Evolutionary conservation across 768 basidiomycete genomes (phyloP).

Genomic region (Termitomyces sp.): DNA sequence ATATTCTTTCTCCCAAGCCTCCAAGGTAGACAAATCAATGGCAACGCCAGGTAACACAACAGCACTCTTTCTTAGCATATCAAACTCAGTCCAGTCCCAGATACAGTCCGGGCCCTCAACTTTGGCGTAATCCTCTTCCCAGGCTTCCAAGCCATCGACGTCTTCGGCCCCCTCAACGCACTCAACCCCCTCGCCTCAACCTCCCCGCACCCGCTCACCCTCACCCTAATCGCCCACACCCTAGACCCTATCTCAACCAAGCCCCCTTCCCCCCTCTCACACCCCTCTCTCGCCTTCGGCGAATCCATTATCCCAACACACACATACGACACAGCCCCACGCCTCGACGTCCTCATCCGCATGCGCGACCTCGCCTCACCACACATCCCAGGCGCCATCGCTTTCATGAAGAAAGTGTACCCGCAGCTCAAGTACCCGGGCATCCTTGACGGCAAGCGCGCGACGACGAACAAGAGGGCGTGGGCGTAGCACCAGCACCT

Average conservation of each 20-base stretch:
- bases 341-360: conserved; percentile 37
- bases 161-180: conserved; percentile 32
- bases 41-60: background rate
- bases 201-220: background rate
- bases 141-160: conserved; percentile 31
- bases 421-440: conserved; percentile 39
- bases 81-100: background rate
- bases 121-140: conserved; percentile 29
- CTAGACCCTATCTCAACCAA: conserved; percentile 26
- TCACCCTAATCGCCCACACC: too few species aligned
- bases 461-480: conserved; percentile 42
- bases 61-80: too few species aligned
- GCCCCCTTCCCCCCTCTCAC: conserved; percentile 6
- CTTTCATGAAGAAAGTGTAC: conserved; percentile 33
- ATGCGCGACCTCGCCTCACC: conserved; percentile 8
- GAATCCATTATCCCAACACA: conserved; percentile 37
- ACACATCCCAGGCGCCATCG: conserved; percentile 25
- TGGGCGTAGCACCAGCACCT: conserved; percentile 29
- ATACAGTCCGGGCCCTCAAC: conserved; percentile 7
- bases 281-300: background rate
- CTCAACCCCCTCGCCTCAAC: conserved; percentile 25
- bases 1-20: too few species aligned
- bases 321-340: conserved; percentile 34
- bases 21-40: background rate
- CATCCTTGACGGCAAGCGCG: conserved; percentile 39